Percentiles rank a stretch among this genome's conserved stretches.
Evolutionary conservation across 768 basidiomycete genomes (phyloP).

Genomic region (Crassisporium funariophilum): DNA sequence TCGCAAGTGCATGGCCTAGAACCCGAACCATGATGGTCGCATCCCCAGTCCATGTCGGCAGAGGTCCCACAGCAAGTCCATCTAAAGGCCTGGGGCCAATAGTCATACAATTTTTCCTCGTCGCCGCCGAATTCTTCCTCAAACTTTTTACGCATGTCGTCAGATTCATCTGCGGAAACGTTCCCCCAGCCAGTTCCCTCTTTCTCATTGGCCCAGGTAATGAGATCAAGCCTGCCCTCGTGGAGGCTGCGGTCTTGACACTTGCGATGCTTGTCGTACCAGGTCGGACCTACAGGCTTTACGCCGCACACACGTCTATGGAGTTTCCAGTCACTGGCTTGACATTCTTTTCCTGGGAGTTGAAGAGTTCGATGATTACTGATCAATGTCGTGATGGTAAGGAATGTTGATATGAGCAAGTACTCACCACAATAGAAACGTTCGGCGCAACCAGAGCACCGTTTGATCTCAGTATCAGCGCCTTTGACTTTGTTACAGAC

Average conservation of each 20-base stretch:
- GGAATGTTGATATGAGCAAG: neutral
- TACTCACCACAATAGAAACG: constrained; percentile 14
- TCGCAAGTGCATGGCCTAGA: constrained; percentile 37
- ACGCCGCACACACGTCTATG: constrained; percentile 31
- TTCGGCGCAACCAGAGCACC: constrained; percentile 5
- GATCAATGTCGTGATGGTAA: neutral
- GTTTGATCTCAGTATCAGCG: neutral
- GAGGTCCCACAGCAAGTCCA: constrained; percentile 43
- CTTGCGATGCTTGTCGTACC: constrained; percentile 36
- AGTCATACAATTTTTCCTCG: constrained; percentile 27
- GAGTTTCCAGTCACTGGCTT: constrained; percentile 30
- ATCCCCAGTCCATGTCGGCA: constrained; percentile 34
- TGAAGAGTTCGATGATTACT: neutral
- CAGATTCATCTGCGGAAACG: constrained; percentile 26
- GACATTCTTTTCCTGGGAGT: constrained; percentile 28
- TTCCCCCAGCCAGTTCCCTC: constrained; percentile 35
- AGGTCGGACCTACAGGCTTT: constrained; percentile 12
- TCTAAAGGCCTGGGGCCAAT: constrained; percentile 34
- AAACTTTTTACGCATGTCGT: constrained; percentile 30
- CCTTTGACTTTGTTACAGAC: constrained; percentile 7
- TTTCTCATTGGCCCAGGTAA: constrained; percentile 33
- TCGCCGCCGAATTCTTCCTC: constrained; percentile 29
- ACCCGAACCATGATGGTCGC: constrained; percentile 43
- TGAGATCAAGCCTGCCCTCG: constrained; percentile 38
- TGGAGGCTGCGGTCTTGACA: constrained; percentile 32